Evolutionary conservation across 495 filamentous ascomycete genomes (phyloP).

Genomic region (Bacidia rubella): DNA sequence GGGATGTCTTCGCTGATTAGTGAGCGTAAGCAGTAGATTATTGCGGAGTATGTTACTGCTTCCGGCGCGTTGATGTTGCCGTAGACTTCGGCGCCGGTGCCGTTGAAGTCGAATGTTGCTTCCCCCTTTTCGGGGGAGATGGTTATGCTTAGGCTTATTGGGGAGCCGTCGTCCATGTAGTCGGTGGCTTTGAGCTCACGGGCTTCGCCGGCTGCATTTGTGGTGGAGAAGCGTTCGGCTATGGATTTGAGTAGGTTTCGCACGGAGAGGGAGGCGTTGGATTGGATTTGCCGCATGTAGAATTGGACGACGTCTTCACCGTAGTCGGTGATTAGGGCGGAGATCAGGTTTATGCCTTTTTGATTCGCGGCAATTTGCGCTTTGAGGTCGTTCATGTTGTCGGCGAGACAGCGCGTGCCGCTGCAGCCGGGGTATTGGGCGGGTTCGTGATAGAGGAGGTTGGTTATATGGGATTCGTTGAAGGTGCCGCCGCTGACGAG

Average conservation of each 20-base stretch:
- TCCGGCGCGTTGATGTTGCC: slow-evolving; percentile 91
- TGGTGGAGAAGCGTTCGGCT: slow-evolving; percentile 45
- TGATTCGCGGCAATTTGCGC: slow-evolving; percentile 94
- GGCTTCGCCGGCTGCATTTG: slow-evolving; percentile 31
- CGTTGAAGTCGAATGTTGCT: slow-evolving; percentile 79
- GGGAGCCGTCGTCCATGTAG: slow-evolving; percentile 88
- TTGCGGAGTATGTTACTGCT: slow-evolving; percentile 86
- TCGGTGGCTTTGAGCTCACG: slow-evolving; percentile 61
- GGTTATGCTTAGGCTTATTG: slow-evolving; percentile 69
- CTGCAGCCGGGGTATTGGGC: slow-evolving; percentile 76
- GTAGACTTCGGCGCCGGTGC: slow-evolving; percentile 88
- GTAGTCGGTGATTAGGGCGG: slow-evolving; percentile 73
- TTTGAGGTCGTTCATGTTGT: slow-evolving; percentile 93
- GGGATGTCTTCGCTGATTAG: slow-evolving; percentile 91
- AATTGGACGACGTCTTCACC: slow-evolving; percentile 83
- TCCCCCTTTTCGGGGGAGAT: slow-evolving; percentile 75
- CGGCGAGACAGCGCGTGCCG: slow-evolving; percentile 77
- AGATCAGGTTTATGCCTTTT: slow-evolving; percentile 87
- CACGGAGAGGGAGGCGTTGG: slow-evolving; percentile 79
- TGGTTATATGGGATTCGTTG: slow-evolving; percentile 72
- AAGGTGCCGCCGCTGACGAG: slow-evolving; percentile 82
- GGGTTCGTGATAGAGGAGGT: slow-evolving; percentile 72
- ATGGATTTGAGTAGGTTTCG: slow-evolving; percentile 72
- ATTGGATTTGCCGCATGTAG: slow-evolving; percentile 91
- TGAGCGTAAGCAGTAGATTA: slow-evolving; percentile 91